Base-by-base conservation (phyloP, 805 yeast genomes). In the Metschnikowia sp. region DNA sequence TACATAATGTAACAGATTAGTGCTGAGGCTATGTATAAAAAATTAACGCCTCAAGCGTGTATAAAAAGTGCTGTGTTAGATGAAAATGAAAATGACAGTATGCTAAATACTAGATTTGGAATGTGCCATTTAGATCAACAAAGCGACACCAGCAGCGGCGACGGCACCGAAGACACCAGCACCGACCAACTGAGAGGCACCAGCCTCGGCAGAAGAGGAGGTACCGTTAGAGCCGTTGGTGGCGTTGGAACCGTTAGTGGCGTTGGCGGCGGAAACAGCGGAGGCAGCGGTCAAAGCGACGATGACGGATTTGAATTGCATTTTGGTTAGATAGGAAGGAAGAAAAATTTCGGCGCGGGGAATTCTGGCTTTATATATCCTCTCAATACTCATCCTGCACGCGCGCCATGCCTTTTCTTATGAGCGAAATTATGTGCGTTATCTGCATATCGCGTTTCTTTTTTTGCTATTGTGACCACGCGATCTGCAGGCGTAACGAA, bases 291-390 rank as follows among this genome's bases (percentile, higher is more conserved):
- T 59, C 63, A 70, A 64, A 56, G 73, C 68, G 60, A 65, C 56
- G 54, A 67, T 50, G 52, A 67, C 64, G 48, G 68, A 54, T 49
- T 62, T 59, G 66, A 69, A 66, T 67, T 70, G 74, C 75, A 70
- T 70, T 68, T 40, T 62, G 37, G 26, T 42, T 35, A 11, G 15
- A 37, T 32, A 18, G 38, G 22, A 29, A 12, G 42, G 29, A 8
- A 19, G 13, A 22, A 31, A 19, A 29, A 12, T 15, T 8, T 6
- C 11, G 2, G 5, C 29, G 15, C 42, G 13, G 26, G 42, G 18
- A 15, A 30, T 11, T 29, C 44, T 22, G 26, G 34, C 48, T 40
- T 35, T 47, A 42, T 51, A 51, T 51, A 51, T 39, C 47, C 32
- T 36, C 39, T n/a, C 32, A 12, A 26, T 8, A 32, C 13, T 10